Evolutionary conservation across 306 rosid genomes (phyloP).

Genomic region (Casuarina cunninghamiana): DNA sequence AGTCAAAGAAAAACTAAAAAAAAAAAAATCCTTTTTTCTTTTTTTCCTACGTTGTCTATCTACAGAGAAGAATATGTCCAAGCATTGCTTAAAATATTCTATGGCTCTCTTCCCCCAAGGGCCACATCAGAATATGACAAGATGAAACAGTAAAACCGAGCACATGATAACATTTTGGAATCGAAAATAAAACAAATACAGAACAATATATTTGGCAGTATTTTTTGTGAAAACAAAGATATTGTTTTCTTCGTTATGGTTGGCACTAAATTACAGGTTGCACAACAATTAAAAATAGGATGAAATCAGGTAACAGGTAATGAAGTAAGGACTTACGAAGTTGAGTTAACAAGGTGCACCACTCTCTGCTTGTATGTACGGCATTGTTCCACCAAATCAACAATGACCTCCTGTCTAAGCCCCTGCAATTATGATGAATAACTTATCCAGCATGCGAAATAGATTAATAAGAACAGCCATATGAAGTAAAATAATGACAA

Average conservation of each 20-base stretch:
- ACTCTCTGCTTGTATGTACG: slow-evolving; percentile 93
- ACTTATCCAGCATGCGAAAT: slow-evolving; percentile 12
- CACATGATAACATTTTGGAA: too few relatives aligned
- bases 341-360: slow-evolving; percentile 96
- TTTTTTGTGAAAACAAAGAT: neutral
- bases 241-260: too few relatives aligned
- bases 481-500: slow-evolving; percentile 18
- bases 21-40: neutral
- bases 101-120: too few relatives aligned
- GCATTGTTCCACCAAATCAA: slow-evolving; percentile 94
- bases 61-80: too few relatives aligned
- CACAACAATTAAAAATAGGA: neutral
- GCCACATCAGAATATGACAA: too few relatives aligned
- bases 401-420: slow-evolving; percentile 85
- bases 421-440: slow-evolving; percentile 54
- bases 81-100: too few relatives aligned
- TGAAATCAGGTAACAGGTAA: neutral
- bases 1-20: neutral
- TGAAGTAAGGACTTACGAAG: slow-evolving; percentile 65
- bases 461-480: slow-evolving; percentile 1
- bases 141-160: too few relatives aligned
- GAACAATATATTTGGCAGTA: too few relatives aligned
- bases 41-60: neutral
- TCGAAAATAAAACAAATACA: too few relatives aligned
- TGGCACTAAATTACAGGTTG: neutral